phyloP scores from a whole-genome alignment of 2,329 filamentous ascomycete genomes.

The Phialophora macrospora region DNA sequence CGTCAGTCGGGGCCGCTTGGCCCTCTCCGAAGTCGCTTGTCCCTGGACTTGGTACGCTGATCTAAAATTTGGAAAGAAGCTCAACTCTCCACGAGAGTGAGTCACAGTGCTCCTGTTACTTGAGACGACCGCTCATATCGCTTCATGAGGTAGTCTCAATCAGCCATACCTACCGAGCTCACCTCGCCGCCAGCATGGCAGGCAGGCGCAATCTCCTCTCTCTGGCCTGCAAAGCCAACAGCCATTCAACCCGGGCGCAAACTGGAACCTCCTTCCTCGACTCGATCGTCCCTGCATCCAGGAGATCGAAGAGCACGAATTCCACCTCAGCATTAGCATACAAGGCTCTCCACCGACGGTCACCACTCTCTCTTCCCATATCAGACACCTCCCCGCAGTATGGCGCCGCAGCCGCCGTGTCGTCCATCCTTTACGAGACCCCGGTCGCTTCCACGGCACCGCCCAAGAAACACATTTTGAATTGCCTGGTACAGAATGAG shows the following conservation, averaged over 20 bases:
- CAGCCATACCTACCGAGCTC: neutral
- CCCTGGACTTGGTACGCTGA: neutral
- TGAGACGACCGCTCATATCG: neutral
- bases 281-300: slow-evolving; percentile 26
- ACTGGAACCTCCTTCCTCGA: slow-evolving; percentile 31
- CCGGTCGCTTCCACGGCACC: slow-evolving; percentile 81
- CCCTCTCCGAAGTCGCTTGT: slow-evolving; percentile 15
- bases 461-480: slow-evolving; percentile 92
- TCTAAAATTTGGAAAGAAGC: slow-evolving; percentile 6
- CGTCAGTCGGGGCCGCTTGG: neutral
- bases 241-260: slow-evolving; percentile 19
- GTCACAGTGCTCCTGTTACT: neutral
- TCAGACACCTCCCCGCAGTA: slow-evolving; percentile 79
- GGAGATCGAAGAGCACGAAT: slow-evolving; percentile 48
- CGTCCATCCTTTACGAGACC: slow-evolving; percentile 98
- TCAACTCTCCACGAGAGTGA: slow-evolving; percentile 4
- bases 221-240: slow-evolving; percentile 41
- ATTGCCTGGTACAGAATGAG: slow-evolving; percentile 98
- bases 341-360: slow-evolving; percentile 92
- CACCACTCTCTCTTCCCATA: slow-evolving; percentile 79
- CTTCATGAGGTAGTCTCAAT: slow-evolving; percentile 1
- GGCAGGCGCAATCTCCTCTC: slow-evolving; percentile 47
- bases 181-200: slow-evolving; percentile 46
- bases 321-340: slow-evolving; percentile 95
- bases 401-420: slow-evolving; percentile 88